These are phyloP conservation scores for Paramecium sonneborni DNA, from an alignment of 73 alveolate species.

Conservation along the genomic window DNA sequence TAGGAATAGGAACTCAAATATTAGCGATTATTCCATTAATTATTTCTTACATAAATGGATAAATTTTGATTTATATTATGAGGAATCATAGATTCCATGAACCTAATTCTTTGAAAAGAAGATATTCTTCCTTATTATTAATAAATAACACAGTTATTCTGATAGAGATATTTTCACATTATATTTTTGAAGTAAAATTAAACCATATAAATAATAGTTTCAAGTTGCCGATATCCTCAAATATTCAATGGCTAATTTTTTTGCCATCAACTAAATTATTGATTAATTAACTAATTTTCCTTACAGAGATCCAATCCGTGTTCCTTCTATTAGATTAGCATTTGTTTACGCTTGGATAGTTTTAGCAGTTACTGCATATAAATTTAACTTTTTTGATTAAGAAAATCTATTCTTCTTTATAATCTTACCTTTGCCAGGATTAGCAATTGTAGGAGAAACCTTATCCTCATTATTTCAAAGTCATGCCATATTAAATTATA, in stretches of 20 bases:
- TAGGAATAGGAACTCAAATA: not conserved
- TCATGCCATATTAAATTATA: constrained; percentile 28
- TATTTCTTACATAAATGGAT: constrained; percentile 25
- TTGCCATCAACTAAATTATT: constrained; percentile 10
- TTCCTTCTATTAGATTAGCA: constrained; percentile 47
- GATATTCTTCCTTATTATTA: constrained; percentile 12
- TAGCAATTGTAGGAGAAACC: constrained; percentile 23
- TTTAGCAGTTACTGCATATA: not conserved
- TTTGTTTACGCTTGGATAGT: constrained; percentile 35
- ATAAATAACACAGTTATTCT: constrained; percentile 6
- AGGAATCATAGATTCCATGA: constrained; percentile 57
- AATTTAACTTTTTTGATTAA: not conserved
- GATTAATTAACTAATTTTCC: constrained; percentile 46
- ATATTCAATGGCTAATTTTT: constrained; percentile 16
- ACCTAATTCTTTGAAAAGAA: constrained; percentile 36
- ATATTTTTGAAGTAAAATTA: constrained; percentile 24
- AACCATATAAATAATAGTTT: not conserved
- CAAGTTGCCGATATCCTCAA: constrained; percentile 1
- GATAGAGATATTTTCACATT: not conserved
- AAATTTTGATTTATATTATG: constrained; percentile 33
- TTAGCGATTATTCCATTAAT: constrained; percentile 34
- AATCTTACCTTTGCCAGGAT: not conserved
- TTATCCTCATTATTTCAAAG: not conserved
- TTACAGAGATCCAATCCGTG: constrained; percentile 24
- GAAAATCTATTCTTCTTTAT: constrained; percentile 15